Conservation (phyloP, 306 rosid genomes). For the Trifolium repens region DNA sequence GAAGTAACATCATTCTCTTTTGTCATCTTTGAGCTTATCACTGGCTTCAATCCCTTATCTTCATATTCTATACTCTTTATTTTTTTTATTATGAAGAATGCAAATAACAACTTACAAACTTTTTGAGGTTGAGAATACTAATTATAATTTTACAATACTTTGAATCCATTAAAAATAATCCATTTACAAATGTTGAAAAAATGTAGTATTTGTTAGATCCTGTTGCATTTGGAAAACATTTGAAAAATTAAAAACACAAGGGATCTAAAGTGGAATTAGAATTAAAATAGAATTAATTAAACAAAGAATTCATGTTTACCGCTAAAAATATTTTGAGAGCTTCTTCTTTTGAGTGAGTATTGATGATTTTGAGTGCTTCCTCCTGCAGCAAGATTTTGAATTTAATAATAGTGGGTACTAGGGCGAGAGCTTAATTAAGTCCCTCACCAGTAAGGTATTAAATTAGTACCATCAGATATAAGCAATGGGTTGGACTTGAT, state of each 20-base stretch:
- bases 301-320: conserved; percentile 27
- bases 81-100: too few relatives aligned
- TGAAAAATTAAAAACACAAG: neutral
- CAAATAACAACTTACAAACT: too few relatives aligned
- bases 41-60: neutral
- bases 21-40: neutral
- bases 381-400: conserved; percentile 20
- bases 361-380: conserved; percentile 43
- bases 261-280: neutral
- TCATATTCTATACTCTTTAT: too few relatives aligned
- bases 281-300: neutral
- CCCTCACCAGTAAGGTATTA: too few relatives aligned
- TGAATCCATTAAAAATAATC: neutral
- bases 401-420: neutral
- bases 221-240: neutral
- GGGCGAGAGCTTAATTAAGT: too few relatives aligned
- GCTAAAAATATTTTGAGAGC: conserved; percentile 48
- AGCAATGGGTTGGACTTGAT: too few relatives aligned
- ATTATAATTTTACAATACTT: too few relatives aligned
- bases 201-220: conserved; percentile 2
- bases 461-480: too few relatives aligned
- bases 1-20: neutral
- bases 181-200: neutral
- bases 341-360: conserved; percentile 43
- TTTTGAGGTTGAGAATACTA: too few relatives aligned